Percentiles rank a stretch among this genome's conserved stretches.
These are phyloP conservation scores for Neoscytalidium dimidiatum DNA, from an alignment of 2,329 filamentous ascomycete genomes.

Conservation along the genomic window DNA sequence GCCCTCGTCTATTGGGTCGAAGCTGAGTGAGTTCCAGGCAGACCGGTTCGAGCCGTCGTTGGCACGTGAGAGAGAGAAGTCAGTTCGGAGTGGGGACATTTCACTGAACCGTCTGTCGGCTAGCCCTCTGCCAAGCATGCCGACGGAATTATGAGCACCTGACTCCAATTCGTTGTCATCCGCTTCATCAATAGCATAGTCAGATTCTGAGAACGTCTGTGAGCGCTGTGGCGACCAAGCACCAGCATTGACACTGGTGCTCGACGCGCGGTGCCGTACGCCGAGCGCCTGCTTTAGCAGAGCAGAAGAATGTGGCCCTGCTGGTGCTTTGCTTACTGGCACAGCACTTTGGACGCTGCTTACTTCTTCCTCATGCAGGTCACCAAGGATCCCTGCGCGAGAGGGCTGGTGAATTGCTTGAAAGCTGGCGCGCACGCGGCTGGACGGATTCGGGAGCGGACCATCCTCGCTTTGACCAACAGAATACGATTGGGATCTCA, in stretches of 20 bases:
- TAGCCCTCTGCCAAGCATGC: conserved; percentile 6
- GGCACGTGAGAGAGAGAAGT: conserved; percentile 30
- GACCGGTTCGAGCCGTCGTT: conserved; percentile 46
- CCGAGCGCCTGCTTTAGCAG: conserved; percentile 17
- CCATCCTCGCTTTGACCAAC: conserved; percentile 77
- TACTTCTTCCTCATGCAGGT: conserved; percentile 45
- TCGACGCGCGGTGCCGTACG: conserved; percentile 17
- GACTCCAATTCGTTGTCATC: conserved; percentile 54
- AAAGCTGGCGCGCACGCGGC: conserved; percentile 45
- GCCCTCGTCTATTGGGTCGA: conserved; percentile 61
- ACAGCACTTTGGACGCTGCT: not conserved
- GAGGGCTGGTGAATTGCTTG: conserved; percentile 77
- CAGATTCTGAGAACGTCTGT: conserved; percentile 50
- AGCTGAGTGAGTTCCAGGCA: conserved; percentile 69
- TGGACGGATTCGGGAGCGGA: not conserved
- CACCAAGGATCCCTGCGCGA: conserved; percentile 73
- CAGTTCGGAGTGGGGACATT: conserved; percentile 36
- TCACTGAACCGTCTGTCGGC: conserved; percentile 19
- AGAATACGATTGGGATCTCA: conserved; percentile 94
- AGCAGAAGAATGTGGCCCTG: conserved; percentile 10
- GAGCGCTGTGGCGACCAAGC: conserved; percentile 24
- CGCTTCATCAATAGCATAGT: conserved; percentile 72
- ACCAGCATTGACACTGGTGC: conserved; percentile 20
- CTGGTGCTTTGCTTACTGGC: conserved; percentile 13
- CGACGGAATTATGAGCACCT: not conserved